phyloP scores from a whole-genome alignment of 2,329 filamentous ascomycete genomes.

The Penicillium sp. region DNA sequence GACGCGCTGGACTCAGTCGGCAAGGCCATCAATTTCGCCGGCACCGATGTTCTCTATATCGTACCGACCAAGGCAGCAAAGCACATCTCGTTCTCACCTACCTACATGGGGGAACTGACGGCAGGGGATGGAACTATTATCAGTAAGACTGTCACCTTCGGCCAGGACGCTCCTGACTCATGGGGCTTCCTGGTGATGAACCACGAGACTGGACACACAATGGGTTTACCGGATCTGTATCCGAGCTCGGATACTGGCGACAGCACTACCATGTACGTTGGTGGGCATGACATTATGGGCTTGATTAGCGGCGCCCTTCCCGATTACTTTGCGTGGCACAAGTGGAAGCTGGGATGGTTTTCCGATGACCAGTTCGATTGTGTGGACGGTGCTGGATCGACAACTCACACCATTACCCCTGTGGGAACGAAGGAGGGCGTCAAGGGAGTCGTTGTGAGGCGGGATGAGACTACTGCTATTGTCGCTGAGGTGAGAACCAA shows the following conservation, averaged over 20 bases:
- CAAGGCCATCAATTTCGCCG: not conserved
- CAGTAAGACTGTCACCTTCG: not conserved
- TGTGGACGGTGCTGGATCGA: not conserved
- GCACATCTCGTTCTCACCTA: not conserved
- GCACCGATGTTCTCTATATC: not conserved
- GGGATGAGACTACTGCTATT: not conserved
- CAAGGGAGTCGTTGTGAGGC: not conserved
- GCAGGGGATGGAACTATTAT: not conserved
- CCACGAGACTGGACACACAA: not conserved
- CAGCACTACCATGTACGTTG: not conserved
- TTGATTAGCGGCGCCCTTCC: not conserved
- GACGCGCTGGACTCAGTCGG: not conserved
- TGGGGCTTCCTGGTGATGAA: not conserved
- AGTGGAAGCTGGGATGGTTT: not conserved
- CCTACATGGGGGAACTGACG: not conserved
- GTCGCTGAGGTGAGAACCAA: not conserved
- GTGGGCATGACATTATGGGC: not conserved
- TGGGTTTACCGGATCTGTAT: not conserved
- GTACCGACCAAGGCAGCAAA: not conserved
- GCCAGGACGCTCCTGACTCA: not conserved
- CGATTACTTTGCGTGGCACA: not conserved
- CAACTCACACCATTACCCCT: not conserved
- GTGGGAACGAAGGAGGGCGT: not conserved
- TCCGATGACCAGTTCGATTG: not conserved
- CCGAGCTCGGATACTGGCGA: not conserved